These are phyloP conservation scores for Colletotrichum sp. DNA, from an alignment of 2,329 filamentous ascomycete species.

Conservation along the genomic window DNA sequence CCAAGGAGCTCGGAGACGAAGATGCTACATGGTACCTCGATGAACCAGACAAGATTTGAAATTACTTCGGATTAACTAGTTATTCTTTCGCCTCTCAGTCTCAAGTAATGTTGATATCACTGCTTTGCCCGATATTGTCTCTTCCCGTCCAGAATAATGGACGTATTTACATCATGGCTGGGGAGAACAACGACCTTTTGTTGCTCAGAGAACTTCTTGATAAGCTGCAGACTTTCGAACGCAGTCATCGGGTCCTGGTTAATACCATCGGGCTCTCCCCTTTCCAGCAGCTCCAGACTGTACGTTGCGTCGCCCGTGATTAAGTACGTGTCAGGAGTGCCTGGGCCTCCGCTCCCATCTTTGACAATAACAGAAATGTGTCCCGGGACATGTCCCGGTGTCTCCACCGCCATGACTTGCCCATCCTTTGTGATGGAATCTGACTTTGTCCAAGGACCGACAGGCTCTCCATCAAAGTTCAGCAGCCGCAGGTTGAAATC, in stretches of 20 bases:
- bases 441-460: conserved; percentile 34
- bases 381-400: conserved; percentile 37
- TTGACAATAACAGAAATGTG: conserved; percentile 31
- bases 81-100: accelerated
- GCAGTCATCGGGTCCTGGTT: conserved; percentile 32
- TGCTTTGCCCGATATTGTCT: neutral
- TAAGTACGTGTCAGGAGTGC: conserved; percentile 26
- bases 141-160: neutral
- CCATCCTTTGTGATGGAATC: conserved; percentile 33
- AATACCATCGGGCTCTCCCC: conserved; percentile 34
- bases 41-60: neutral
- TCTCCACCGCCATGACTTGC: conserved; percentile 33
- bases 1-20: conserved; percentile 31
- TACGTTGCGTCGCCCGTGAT: conserved; percentile 36
- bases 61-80: neutral
- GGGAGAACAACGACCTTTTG: conserved; percentile 29
- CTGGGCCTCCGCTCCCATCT: neutral
- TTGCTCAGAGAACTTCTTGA: conserved; percentile 33
- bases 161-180: conserved; percentile 26
- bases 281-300: conserved; percentile 31
- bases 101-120: neutral
- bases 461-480: conserved; percentile 23
- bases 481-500: conserved; percentile 31
- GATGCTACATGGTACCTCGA: conserved; percentile 50
- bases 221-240: conserved; percentile 30